Percentiles rank a stretch among this genome's conserved stretches.
Evolutionary conservation across 2,329 filamentous ascomycete genomes (phyloP).

Genomic region (Aspergillus fructus): DNA sequence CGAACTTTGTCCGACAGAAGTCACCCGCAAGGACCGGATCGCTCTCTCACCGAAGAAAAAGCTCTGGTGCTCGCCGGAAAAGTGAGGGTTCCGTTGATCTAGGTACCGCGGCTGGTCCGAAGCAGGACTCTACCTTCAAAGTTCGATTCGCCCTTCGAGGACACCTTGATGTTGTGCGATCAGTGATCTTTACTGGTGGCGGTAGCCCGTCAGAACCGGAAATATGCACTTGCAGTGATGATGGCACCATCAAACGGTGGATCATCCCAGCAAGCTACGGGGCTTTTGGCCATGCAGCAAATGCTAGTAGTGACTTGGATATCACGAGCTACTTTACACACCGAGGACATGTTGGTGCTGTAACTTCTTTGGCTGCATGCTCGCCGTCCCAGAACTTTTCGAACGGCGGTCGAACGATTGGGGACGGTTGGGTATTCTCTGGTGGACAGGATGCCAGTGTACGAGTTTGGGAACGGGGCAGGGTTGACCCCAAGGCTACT

Average conservation of each 20-base stretch:
- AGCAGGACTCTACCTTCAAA: slow-evolving; percentile 79
- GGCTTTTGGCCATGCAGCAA: slow-evolving; percentile 54
- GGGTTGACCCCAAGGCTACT: slow-evolving; percentile 92
- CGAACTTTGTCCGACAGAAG: slow-evolving; percentile 74
- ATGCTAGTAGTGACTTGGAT: slow-evolving; percentile 75
- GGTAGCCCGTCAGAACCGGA: slow-evolving; percentile 94
- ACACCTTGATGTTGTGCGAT: slow-evolving; percentile 89
- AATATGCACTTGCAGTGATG: slow-evolving; percentile 93
- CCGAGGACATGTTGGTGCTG: slow-evolving; percentile 85
- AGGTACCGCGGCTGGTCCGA: slow-evolving; percentile 44
- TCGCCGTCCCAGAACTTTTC: slow-evolving; percentile 85
- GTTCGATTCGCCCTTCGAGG: slow-evolving; percentile 88
- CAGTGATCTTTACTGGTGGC: slow-evolving; percentile 94
- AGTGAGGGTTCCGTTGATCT: slow-evolving; percentile 65
- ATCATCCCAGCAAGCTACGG: slow-evolving; percentile 83
- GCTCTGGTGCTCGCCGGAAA: slow-evolving; percentile 69
- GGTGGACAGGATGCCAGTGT: slow-evolving; percentile 92
- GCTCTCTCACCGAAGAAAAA: slow-evolving; percentile 73
- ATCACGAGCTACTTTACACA: slow-evolving; percentile 94
- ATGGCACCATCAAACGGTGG: slow-evolving; percentile 95
- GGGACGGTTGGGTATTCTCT: slow-evolving; percentile 98
- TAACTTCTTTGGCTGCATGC: slow-evolving; percentile 83
- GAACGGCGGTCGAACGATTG: slow-evolving; percentile 80
- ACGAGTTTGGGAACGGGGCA: slow-evolving; percentile 90
- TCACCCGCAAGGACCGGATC: slow-evolving; percentile 69